These are phyloP conservation scores for Phytopythium kandeliae DNA, from an alignment of 352 stramenopile genomes.

Conservation along the genomic window DNA sequence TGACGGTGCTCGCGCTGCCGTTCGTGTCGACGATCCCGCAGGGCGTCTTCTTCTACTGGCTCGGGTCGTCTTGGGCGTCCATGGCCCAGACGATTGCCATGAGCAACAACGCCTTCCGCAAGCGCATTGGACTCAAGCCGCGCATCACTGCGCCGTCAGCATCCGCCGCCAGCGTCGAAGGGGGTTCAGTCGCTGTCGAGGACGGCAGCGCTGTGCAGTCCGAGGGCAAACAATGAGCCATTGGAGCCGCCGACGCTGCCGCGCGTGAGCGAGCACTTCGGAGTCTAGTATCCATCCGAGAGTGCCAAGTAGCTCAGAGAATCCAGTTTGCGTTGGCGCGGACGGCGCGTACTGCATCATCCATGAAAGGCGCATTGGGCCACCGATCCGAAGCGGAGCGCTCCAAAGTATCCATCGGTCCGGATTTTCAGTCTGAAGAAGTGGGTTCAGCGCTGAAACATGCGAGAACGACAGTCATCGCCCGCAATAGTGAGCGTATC, in stretches of 20 bases:
- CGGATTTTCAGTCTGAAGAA: neutral
- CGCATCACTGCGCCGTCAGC: conserved; percentile 21
- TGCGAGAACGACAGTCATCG: too few relatives aligned
- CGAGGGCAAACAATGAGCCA: neutral
- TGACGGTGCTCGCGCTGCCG: conserved; percentile 45
- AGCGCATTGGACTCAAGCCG: conserved; percentile 43
- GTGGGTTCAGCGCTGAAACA: too few relatives aligned
- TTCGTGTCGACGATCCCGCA: conserved; percentile 47
- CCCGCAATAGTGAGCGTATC: too few relatives aligned
- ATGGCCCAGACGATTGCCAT: conserved; percentile 57
- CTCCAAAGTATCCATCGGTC: conserved; percentile 3
- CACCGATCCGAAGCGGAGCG: neutral
- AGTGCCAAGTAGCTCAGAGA: too few relatives aligned
- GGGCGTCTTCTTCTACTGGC: conserved; percentile 83
- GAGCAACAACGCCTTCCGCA: conserved; percentile 61
- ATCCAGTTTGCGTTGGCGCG: too few relatives aligned
- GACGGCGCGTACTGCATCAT: too few relatives aligned
- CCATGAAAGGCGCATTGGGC: neutral
- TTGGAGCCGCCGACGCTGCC: too few relatives aligned
- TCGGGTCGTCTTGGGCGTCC: conserved; percentile 61
- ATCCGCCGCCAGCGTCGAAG: conserved; percentile 9
- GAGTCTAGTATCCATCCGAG: too few relatives aligned
- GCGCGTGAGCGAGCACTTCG: neutral
- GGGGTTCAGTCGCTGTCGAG: neutral
- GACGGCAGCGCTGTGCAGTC: neutral